Base-by-base conservation (phyloP, 768 basidiomycete species). In the Tylopilus vinaceipallidus region DNA sequence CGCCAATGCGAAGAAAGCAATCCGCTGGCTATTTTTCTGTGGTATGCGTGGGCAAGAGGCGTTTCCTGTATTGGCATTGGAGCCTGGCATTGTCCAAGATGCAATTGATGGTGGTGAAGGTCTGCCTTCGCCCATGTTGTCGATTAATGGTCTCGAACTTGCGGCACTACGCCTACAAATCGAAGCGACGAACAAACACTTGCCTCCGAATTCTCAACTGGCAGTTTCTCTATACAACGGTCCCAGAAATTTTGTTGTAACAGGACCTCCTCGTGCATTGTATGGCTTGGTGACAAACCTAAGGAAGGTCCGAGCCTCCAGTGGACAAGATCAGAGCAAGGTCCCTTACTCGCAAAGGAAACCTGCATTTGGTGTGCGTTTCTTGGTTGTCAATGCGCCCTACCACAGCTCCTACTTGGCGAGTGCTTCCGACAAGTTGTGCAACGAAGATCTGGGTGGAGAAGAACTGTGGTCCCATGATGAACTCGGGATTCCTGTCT, bases 361-460 rank as follows among this genome's bases (percentile, higher is more conserved):
- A 71, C 86, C 90, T 6, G 88, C 91, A 6, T 98, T 99, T 70
- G 87, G 83, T 36, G 81, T 89, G 41, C 86, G 97, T 38, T 99
- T 98, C 77, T 74, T 99, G 61, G 87, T 91, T n/a, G 88, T 99
- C 62, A 88, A 84, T 45, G 95, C 94, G 2, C 97, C 97, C 1
- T 99, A 94, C 73, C 97, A 99, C 76, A 95, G 93, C 69, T 73
- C 75, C 17, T 95, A 98, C 70, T 75, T 99, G 47, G 64, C 64
- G 16, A 84, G 80, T 24, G 87, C 83, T 1, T 82, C 91, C 3
- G 81, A 92, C 54, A 88, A 83, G 68, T 71, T 97, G 40, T 69
- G 88, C 33, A 68, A 79, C n/a, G 81, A 87, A 50, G 91, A 95
- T 72, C 70, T 95, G 30, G 74, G 71, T 11, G 84, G 80, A 3